These are phyloP conservation scores for Aechmea fasciata DNA, from an alignment of 176 grass and related monocot genomes.

Conservation along the genomic window DNA sequence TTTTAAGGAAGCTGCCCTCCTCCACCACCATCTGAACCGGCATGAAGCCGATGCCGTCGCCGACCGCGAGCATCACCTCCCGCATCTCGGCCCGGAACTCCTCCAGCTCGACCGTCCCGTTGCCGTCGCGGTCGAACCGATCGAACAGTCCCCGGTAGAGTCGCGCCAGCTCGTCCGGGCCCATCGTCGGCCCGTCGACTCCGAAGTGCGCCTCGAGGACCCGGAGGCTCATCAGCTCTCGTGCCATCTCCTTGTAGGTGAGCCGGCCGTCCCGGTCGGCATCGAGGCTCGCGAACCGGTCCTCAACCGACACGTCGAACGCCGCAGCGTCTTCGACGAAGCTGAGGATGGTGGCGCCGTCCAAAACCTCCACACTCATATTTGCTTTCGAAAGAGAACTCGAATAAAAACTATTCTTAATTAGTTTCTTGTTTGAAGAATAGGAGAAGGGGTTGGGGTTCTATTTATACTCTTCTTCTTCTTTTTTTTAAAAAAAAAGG, in stretches of 20 bases:
- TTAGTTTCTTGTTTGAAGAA: not conserved
- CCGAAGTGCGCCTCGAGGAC: conserved; percentile 28
- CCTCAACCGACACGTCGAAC: conserved; percentile 16
- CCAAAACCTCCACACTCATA: conserved; percentile 27
- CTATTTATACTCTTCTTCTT: too few relatives aligned
- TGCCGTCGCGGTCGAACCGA: conserved; percentile 24
- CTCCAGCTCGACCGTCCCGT: conserved; percentile 19
- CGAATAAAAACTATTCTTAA: not conserved
- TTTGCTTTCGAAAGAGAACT: not conserved
- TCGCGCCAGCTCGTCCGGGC: not conserved
- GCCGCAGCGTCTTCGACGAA: conserved; percentile 18
- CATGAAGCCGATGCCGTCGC: conserved; percentile 44
- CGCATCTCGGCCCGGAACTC: conserved; percentile 33
- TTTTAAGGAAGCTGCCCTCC: conserved; percentile 66
- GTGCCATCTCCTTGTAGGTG: conserved; percentile 13
- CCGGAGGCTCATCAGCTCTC: conserved; percentile 23
- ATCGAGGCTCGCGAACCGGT: conserved; percentile 16
- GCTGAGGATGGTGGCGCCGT: conserved; percentile 16
- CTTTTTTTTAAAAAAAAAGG: too few relatives aligned
- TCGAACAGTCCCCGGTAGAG: conserved; percentile 11
- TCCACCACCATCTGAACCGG: conserved; percentile 69
- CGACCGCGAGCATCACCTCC: conserved; percentile 84
- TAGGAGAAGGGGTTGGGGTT: not conserved
- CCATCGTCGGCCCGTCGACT: not conserved
- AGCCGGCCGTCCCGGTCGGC: conserved; percentile 17